These are phyloP conservation scores for Anthracocystis walkeri DNA, from an alignment of 1,284 basidiomycete genomes.

Conservation along the genomic window DNA sequence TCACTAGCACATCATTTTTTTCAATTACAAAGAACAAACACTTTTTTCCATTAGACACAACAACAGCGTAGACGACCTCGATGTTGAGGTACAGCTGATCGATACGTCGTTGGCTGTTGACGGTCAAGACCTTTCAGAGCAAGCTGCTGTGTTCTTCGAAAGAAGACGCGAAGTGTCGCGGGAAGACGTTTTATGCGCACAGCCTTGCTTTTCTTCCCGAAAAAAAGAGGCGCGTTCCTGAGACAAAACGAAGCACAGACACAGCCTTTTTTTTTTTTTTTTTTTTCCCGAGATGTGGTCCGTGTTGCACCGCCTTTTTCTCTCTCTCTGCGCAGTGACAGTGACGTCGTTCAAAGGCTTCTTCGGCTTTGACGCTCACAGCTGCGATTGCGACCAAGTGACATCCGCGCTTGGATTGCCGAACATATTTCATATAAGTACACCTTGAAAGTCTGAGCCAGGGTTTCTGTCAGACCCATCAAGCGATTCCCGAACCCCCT, in stretches of 20 bases:
- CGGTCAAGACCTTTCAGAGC: too few relatives aligned
- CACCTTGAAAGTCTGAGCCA: neutral
- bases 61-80: too few relatives aligned
- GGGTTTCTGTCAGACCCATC: neutral
- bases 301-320: slow-evolving; percentile 29
- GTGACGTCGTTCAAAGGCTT: slow-evolving; percentile 4
- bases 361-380: neutral
- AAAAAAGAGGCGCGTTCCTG: slow-evolving; percentile 8
- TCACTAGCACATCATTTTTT: too few relatives aligned
- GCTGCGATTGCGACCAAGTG: neutral
- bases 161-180: neutral
- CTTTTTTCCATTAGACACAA: too few relatives aligned
- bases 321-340: neutral
- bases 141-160: neutral
- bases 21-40: too few relatives aligned
- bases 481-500: neutral
- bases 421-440: too few relatives aligned
- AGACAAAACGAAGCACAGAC: neutral
- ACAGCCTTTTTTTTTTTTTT: neutral
- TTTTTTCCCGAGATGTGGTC: slow-evolving; percentile 3
- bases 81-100: too few relatives aligned
- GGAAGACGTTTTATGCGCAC: slow-evolving; percentile 10
- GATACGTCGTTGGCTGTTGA: too few relatives aligned
- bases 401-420: too few relatives aligned
- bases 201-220: slow-evolving; percentile 4